Base-by-base conservation (phyloP, 176 grass and related monocot species). In the Paspalum vaginatum region DNA sequence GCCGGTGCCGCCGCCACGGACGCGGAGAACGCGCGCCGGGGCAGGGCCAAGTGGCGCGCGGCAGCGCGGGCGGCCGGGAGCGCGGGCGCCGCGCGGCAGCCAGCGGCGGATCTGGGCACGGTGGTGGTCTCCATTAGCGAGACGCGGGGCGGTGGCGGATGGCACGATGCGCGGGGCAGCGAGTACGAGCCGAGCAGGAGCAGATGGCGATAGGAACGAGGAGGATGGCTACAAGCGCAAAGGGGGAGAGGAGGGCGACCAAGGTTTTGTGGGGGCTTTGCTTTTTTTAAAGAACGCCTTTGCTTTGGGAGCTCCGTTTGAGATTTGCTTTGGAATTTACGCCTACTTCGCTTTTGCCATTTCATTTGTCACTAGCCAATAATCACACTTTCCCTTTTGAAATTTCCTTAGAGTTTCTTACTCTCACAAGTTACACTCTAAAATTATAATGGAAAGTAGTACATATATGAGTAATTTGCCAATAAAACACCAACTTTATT, bases 51-150 rank as follows among this genome's bases (percentile, higher is more conserved):
- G 70, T 62, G 17, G 17, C 72, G 8, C 54, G 46, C 63, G 41
- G 60, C 58, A 50, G 66, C 25, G 37, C 18, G 52, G 46, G 18
- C 16, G 4, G 32, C 48, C 50, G 41, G 65, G 43, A 70, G 52
- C 61, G 67, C 27, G 44, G 69, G 70, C 55, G 65, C 76, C 45
- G 78, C 27, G 27, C 79, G 66, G 81, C 82, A 60, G 25, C 47
- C 65, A 41, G 81, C 45, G 59, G 80, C 85, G 60, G 81, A 93
- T 87, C 91, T 84, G 81, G 87, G 43, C 77, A 93, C 58, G 70
- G 81, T 46, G 39, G 75, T 56, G 53, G 84, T 61, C 74, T 93
- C 87, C 91, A 93, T 93, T 44, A 53, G 80, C 50, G 74, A n/a
- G n/a, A n/a, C n/a, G n/a, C 57, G 10, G 25, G 13, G 56, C 22